A percentile compares a stretch with the other conserved stretches of the same genome.
Evolutionary conservation across 208 protist genomes (phyloP).

Genomic region (Leishmania turanica): DNA sequence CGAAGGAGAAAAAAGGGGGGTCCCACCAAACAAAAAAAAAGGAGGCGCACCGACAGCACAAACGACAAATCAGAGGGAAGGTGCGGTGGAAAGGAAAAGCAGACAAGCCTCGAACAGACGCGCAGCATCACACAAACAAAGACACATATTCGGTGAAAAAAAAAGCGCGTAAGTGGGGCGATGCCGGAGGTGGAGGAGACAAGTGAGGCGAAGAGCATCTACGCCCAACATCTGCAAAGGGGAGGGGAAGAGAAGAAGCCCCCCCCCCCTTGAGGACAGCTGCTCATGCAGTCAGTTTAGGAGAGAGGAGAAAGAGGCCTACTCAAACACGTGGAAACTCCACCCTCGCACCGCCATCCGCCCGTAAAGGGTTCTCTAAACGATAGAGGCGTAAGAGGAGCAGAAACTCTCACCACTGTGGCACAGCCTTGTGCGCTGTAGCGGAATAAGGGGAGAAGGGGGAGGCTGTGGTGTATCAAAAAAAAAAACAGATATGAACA

Average conservation of each 20-base stretch:
- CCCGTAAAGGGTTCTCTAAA: neutral
- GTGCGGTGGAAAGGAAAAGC: neutral
- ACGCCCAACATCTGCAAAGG: neutral
- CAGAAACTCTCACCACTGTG: neutral
- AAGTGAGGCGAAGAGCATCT: neutral
- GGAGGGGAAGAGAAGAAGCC: neutral
- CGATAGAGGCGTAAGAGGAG: neutral
- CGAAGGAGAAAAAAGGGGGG: neutral
- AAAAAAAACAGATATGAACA: neutral
- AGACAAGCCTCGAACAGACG: neutral
- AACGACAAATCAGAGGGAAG: neutral
- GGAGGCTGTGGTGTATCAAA: neutral
- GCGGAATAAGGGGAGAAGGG: neutral
- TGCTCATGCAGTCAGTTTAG: neutral
- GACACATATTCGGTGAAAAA: neutral
- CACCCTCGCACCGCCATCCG: neutral
- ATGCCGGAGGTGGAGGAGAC: neutral
- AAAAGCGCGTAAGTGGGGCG: neutral
- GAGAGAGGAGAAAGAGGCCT: neutral
- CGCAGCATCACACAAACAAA: neutral
- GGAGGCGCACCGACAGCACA: neutral
- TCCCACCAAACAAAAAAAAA: neutral
- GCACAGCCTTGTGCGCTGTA: neutral
- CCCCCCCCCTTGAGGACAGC: neutral
- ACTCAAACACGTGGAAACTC: neutral